Conservation (phyloP, 1,139 yeast genomes). For the Protomyces pachydermus region DNA sequence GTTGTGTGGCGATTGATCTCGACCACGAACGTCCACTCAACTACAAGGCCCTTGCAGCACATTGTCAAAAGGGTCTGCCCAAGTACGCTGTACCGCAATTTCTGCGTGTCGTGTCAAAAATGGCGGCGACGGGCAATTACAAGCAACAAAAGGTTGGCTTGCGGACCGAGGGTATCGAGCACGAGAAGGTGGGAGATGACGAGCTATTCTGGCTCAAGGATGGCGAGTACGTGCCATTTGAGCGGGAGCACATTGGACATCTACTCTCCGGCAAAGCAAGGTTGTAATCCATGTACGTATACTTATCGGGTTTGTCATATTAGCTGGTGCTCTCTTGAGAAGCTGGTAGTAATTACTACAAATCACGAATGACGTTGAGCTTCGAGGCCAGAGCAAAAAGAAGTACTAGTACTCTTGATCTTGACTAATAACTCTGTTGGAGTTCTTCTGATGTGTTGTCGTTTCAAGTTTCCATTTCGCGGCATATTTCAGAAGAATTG, state of each 20-base stretch:
- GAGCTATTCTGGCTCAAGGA: conserved; percentile 8
- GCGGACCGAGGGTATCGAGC: conserved; percentile 22
- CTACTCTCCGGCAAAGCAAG: conserved; percentile 17
- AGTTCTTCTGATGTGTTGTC: too few relatives aligned
- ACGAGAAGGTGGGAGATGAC: conserved; percentile 6
- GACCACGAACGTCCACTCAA: conserved; percentile 41
- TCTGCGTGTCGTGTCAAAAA: conserved; percentile 58
- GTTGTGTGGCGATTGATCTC: conserved; percentile 73
- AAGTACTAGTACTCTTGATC: too few relatives aligned
- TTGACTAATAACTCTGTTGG: too few relatives aligned
- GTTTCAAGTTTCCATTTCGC: too few relatives aligned
- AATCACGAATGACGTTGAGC: too few relatives aligned
- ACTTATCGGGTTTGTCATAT: too few relatives aligned
- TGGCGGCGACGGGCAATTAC: conserved; percentile 73
- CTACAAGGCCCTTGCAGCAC: conserved; percentile 42
- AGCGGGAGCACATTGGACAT: conserved; percentile 1
- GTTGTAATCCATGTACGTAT: background rate
- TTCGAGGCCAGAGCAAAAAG: too few relatives aligned
- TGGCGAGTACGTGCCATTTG: conserved; percentile 9
- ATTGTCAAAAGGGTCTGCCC: conserved; percentile 56
- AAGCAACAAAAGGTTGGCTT: conserved; percentile 66
- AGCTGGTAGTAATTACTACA: too few relatives aligned
- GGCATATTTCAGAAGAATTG: too few relatives aligned
- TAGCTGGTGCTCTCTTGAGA: too few relatives aligned
- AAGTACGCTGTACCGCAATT: conserved; percentile 84